Evolutionary conservation across 148 eudicot species (phyloP), one percentile per base, ranked within the genome.

Genomic region (Amaranthus hypochondriacus): DNA sequence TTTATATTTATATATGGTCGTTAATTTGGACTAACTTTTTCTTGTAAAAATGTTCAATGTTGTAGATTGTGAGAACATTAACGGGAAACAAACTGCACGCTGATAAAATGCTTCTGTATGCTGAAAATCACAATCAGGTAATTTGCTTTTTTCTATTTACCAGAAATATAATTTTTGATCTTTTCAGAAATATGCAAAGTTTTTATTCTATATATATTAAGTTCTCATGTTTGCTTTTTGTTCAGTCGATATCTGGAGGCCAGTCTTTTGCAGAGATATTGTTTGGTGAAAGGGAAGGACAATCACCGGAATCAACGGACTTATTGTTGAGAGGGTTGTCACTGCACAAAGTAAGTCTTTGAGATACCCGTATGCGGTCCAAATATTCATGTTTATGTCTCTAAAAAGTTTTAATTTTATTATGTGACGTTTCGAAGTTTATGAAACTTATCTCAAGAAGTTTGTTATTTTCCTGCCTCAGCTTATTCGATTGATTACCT

Each of bases 91-190:
- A 66, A 73, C 66, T 50, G 44, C 82, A 76, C 81, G 76, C 91
- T 52, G 84, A 87, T 78, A 95, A 92, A 74, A 92, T 95, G 99
- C 87, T 95, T 76, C 70, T 88, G 64, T 95, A 87, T 82, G 88
- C 97, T 74, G 99, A 95, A 86, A 95, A 92, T 82, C 99, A 92
- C 87, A 92, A 81, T 82, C 99, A 95, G 97, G 99, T 92, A 62
- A 75, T 13, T 71, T 62, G 60, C 51, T 53, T 12, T 61, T 69
- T 59, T 56, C 69, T 53, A 47, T 49, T n/a, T 52, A 46, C 12
- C 43, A 15, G 43, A 53, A 15, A 44, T 65, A 65, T 43, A 10
- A 2, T 5, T 46, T 58, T 55, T 21, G 63, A 69, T 69, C 48
- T 44, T 68, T 50, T 47, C 14, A 43, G 11, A 12, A 44, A 70